Evolutionary conservation across 2,329 filamentous ascomycete genomes (phyloP), one percentile per base, ranked within the genome.

Genomic region (Achaetomium macrosporum): DNA sequence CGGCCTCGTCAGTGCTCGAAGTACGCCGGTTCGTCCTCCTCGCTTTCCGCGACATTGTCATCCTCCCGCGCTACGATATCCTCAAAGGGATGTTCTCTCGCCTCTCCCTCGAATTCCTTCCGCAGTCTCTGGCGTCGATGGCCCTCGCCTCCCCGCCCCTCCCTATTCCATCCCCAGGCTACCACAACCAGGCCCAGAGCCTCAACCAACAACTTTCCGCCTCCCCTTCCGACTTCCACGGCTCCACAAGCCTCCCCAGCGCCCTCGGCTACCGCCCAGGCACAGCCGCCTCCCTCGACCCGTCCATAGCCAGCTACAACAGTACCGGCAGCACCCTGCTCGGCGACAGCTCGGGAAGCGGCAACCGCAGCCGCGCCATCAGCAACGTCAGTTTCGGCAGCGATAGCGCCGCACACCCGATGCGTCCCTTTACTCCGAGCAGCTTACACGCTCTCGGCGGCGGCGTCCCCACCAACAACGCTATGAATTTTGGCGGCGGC

Each of bases 31-130:
- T 97, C 40, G 90, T 95, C 0, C 79, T 99, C 17, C 84, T 90
- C 19, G 83, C 88, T 4, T 99, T 93, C 71, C 84, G 93, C 48
- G 93, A 99, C 68, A 84, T 81, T 17, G 83, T 99, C 53, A 89
- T 99, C 46, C 74, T 99, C 1, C 89, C 90, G 1, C 84, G 92
- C 47, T 93, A 95, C 69, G 91, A 96, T 51, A 84, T 82, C 7
- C 80, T 99, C 20, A 95, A 93, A 74, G 82, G 83, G 7, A 92
- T 93, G 52, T 96, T 96, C 71, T 95, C 89, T 2, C 84, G 92
- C 2, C 77, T 97, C 0, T 91, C 86, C 3, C 82, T 97, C 2
- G 91, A 96, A 59, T 93, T 87, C 56, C 65, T 83, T 6, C 80
- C 80, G 1, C 76, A 77, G 16, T 75, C 75, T 2, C 69, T 81